Conservation (phyloP, 2,329 filamentous ascomycete species). For the Colletotrichum sp. region DNA sequence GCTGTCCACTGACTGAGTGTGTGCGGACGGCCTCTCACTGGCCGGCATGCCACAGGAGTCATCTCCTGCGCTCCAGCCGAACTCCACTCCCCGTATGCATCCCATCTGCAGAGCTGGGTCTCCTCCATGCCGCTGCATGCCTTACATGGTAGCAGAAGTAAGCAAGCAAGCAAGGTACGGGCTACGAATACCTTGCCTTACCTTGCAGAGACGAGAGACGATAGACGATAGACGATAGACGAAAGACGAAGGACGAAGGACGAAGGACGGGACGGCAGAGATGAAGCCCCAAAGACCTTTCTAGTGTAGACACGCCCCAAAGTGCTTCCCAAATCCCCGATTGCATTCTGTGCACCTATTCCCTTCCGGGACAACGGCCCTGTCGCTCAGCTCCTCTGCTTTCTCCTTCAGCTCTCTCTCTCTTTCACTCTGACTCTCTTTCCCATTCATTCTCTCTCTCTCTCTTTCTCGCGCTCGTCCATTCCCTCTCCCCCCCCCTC, state of each 20-base stretch:
- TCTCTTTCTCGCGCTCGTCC: neutral
- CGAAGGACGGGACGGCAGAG: neutral
- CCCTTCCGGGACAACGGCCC: neutral
- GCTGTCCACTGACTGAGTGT: neutral
- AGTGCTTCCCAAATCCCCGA: neutral
- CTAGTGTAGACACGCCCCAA: neutral
- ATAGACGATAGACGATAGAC: no score
- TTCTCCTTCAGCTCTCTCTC: neutral
- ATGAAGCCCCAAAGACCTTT: neutral
- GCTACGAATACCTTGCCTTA: no score
- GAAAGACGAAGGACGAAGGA: no score
- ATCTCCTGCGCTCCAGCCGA: conserved; percentile 17
- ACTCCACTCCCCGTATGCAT: neutral
- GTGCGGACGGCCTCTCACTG: neutral
- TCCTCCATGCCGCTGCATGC: neutral
- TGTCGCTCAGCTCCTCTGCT: neutral
- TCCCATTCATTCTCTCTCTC: neutral
- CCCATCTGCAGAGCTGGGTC: neutral
- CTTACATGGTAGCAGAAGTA: neutral
- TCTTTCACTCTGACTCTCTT: neutral
- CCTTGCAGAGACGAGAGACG: no score
- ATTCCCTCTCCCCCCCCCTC: neutral
- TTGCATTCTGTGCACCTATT: neutral
- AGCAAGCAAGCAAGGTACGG: neutral
- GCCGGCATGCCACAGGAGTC: conserved; percentile 12